Evolutionary conservation across 2,329 filamentous ascomycete species (phyloP), one percentile per base, ranked within the genome.

Genomic region (Cladosporium phlei): DNA sequence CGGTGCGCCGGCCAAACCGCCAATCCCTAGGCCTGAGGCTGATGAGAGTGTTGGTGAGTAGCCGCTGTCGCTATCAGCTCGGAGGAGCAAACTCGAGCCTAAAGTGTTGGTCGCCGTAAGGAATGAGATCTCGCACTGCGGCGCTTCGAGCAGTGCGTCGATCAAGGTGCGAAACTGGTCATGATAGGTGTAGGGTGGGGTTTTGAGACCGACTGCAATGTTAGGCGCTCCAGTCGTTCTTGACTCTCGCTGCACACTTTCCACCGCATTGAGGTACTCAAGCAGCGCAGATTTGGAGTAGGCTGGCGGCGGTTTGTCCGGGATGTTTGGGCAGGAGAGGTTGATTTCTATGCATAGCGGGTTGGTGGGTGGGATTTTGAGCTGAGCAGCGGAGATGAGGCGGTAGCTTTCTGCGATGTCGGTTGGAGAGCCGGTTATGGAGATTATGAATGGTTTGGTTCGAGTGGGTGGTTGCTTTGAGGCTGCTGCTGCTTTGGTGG

Each of bases 311-410:
- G 85, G 81, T 37, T 76, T 75, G 14, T 70, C 69, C 0, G 76
- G 72, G 39, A 90, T 89, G 58, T 91, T 90, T 0, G 86, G 86
- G 55, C 86, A 90, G 24, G 79, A 85, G 22, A 90, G 76, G 60
- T 91, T 91, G 57, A 90, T 72, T 64, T 91, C 86, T 71, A 89
- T 78, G 14, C 80, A 81, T 1, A 87, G 68, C 1, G 73, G 71
- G 53, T 80, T 70, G n/a, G n/a, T n/a, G n/a, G n/a, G n/a, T 19
- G 20, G 38, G 3, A 60, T 70, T 2, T 43, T 46, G 2, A 33
- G 14, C 48, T 73, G 50, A 51, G 58, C 37, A 20, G 49, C 48
- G 61, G 59, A 63, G 49, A 85, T 74, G 11, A 68, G 65, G 1
- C 54, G 51, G 59, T 85, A 83, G 66, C 80, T 82, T 47, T 66